These are phyloP conservation scores for Seiridium cupressi DNA, from an alignment of 2,329 filamentous ascomycete genomes.

Conservation along the genomic window DNA sequence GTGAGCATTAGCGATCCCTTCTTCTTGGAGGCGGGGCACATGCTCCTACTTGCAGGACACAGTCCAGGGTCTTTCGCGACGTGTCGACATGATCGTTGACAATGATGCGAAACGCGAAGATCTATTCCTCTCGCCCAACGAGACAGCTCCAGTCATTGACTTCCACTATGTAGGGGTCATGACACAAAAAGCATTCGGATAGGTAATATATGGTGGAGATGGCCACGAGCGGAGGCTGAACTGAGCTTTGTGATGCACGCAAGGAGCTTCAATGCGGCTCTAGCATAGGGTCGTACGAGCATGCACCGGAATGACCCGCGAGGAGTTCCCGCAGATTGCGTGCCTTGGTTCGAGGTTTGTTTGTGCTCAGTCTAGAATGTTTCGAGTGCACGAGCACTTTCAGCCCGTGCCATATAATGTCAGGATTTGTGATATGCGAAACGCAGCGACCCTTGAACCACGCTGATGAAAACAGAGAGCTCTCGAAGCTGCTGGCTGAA, in stretches of 20 bases:
- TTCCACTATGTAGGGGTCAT: too few species aligned
- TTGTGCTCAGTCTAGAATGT: not conserved
- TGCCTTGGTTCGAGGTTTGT: not conserved
- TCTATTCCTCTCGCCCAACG: too few species aligned
- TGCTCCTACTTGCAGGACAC: not conserved
- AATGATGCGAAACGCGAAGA: too few species aligned
- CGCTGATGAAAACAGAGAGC: too few species aligned
- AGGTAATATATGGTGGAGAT: too few species aligned
- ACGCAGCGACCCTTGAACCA: too few species aligned
- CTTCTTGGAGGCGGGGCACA: not conserved
- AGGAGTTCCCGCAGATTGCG: not conserved
- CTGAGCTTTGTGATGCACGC: not conserved
- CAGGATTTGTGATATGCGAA: too few species aligned
- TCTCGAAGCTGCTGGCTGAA: too few species aligned
- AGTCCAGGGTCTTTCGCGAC: not conserved
- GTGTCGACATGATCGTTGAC: too few species aligned
- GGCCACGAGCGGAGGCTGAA: not conserved
- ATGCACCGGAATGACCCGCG: not conserved
- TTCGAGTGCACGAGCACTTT: not conserved
- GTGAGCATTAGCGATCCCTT: slow-evolving; percentile 1
- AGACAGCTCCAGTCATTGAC: too few species aligned
- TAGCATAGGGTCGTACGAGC: not conserved
- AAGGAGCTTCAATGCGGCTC: not conserved
- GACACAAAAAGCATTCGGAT: too few species aligned
- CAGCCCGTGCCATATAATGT: not conserved